Evolutionary conservation across 2,329 filamentous ascomycete genomes (phyloP).

Genomic region (Cytospora paraplurivora): DNA sequence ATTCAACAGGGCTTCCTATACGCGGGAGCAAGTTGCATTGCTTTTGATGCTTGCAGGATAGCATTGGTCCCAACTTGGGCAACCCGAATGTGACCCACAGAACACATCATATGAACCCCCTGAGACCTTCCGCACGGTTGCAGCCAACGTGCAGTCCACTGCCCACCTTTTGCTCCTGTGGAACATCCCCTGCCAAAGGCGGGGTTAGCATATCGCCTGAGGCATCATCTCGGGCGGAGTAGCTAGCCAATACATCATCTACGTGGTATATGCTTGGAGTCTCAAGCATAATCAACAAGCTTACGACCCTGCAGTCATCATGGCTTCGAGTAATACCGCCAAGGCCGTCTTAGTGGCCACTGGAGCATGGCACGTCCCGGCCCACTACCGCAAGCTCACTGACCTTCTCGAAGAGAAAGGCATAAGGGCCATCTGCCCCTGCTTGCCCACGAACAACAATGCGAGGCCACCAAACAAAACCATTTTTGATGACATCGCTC

Average conservation of each 20-base stretch:
- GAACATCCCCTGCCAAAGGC: neutral
- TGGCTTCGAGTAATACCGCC: neutral
- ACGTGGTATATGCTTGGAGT: neutral
- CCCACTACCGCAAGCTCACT: constrained; percentile 28
- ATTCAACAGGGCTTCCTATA: no score
- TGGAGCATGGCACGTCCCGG: constrained; percentile 30
- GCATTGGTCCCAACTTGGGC: no score
- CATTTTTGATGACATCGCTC: constrained; percentile 26
- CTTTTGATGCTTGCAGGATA: no score
- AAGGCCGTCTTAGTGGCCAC: constrained; percentile 29
- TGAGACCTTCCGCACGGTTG: neutral
- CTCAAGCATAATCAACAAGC: neutral
- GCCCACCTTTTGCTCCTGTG: neutral
- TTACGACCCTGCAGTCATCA: neutral
- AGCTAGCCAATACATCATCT: neutral
- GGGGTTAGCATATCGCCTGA: neutral
- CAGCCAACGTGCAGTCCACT: neutral
- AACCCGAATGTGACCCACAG: no score
- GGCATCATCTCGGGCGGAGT: neutral
- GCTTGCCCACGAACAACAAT: constrained; percentile 30
- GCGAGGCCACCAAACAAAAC: constrained; percentile 30
- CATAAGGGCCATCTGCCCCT: constrained; percentile 27
- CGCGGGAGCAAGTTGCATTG: no score
- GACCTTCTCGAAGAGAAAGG: constrained; percentile 23
- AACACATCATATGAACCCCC: no score